Evolutionary conservation across 2,329 filamentous ascomycete genomes (phyloP).

Genomic region (Diaporthe capsici): DNA sequence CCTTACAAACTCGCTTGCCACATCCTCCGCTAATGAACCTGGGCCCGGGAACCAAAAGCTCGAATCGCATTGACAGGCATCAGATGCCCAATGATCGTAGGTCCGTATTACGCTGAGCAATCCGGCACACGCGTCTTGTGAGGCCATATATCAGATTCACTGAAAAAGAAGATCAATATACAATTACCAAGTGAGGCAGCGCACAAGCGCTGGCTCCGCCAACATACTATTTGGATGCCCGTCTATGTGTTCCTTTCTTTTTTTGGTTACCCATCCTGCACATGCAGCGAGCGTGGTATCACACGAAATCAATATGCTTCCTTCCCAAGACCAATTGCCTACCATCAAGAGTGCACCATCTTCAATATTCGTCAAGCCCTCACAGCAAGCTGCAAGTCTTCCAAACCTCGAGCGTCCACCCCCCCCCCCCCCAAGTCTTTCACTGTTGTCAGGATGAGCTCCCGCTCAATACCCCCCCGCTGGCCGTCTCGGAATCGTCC

Average conservation of each 20-base stretch:
- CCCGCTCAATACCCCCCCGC: slow-evolving; percentile 4
- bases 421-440: too few relatives aligned
- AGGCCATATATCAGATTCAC: neutral
- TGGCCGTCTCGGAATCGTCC: neutral
- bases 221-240: neutral
- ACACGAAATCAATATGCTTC: slow-evolving; percentile 28
- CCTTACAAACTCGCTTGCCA: too few relatives aligned
- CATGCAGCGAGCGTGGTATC: slow-evolving; percentile 33
- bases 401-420: neutral
- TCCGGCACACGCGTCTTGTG: neutral
- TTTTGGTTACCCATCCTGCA: slow-evolving; percentile 1
- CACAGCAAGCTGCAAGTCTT: neutral
- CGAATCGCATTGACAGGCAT: neutral
- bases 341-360: accelerated
- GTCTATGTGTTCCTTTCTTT: slow-evolving; percentile 5
- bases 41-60: too few relatives aligned
- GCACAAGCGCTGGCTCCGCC: neutral
- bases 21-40: too few relatives aligned
- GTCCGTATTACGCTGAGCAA: too few relatives aligned
- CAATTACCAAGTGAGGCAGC: slow-evolving; percentile 11
- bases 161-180: neutral
- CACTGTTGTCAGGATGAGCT: slow-evolving; percentile 1
- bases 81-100: too few relatives aligned
- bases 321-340: neutral
- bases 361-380: neutral